A percentile compares a stretch with the other conserved stretches of the same genome.
Evolutionary conservation across 2,329 filamentous ascomycete genomes (phyloP).

Genomic region (Cordyceps militaris): DNA sequence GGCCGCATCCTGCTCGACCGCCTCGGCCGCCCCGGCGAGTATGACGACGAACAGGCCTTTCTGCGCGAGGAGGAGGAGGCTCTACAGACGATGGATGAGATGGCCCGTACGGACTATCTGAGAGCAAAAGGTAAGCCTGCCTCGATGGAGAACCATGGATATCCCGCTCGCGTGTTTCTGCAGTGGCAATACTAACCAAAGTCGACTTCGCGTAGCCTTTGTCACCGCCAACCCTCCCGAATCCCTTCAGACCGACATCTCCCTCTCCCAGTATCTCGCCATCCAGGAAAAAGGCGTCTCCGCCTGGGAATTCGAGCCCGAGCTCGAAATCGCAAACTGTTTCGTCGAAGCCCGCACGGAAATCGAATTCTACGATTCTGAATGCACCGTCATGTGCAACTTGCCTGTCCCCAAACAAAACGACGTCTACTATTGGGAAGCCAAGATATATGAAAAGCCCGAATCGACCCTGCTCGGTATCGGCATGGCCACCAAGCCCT

Average conservation of each 20-base stretch:
- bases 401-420: conserved; percentile 97
- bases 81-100: conserved; percentile 89
- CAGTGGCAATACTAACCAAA: not conserved
- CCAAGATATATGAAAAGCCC: conserved; percentile 96
- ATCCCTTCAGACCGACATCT: conserved; percentile 93
- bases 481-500: conserved; percentile 93
- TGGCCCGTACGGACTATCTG: conserved; percentile 82
- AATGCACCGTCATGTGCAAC: conserved; percentile 96
- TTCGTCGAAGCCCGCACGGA: conserved; percentile 95
- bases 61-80: conserved; percentile 90
- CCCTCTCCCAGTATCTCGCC: conserved; percentile 90
- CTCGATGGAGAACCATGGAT: not conserved
- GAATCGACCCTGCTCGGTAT: conserved; percentile 82
- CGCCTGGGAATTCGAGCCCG: conserved; percentile 99
- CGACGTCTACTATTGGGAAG: conserved; percentile 99
- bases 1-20: conserved; percentile 91
- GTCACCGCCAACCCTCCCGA: conserved; percentile 91
- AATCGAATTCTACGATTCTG: conserved; percentile 97
- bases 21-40: conserved; percentile 88
- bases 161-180: not conserved
- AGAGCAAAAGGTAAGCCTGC: conserved; percentile 75
- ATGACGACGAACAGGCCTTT: conserved; percentile 95
- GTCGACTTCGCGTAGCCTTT: conserved; percentile 56
- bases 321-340: conserved; percentile 96
- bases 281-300: conserved; percentile 99